Evolutionary conservation across 306 rosid species (phyloP).

Genomic region (Cucumis hystrix): DNA sequence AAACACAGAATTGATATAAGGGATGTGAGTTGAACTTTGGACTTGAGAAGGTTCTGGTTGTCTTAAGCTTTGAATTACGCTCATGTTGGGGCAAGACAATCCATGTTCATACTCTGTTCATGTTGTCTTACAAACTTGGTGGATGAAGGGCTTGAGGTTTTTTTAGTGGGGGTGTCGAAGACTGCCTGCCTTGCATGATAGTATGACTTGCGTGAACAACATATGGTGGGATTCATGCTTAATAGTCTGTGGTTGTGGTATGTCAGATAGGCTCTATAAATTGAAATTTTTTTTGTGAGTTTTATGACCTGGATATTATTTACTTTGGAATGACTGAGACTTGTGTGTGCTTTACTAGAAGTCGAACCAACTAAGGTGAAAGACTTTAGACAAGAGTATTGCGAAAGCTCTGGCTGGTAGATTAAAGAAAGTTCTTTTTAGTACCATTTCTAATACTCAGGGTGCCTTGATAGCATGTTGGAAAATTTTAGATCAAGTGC

Average conservation of each 20-base stretch:
- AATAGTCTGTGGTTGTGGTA: neutral
- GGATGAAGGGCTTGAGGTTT: neutral
- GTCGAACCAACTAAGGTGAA: no score
- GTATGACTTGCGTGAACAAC: neutral
- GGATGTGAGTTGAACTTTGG: no score
- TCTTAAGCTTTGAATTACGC: neutral
- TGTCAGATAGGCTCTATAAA: neutral
- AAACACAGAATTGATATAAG: no score
- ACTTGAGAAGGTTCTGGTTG: neutral
- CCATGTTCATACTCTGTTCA: neutral
- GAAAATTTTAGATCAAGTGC: neutral
- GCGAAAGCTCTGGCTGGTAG: neutral
- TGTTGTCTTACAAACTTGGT: neutral
- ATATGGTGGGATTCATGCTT: neutral
- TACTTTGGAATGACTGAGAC: neutral
- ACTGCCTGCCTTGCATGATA: neutral
- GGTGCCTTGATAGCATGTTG: neutral
- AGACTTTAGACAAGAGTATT: neutral
- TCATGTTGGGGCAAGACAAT: neutral
- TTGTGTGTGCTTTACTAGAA: no score
- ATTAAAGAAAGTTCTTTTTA: neutral
- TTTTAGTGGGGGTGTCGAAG: neutral
- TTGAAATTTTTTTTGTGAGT: neutral
- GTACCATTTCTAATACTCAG: neutral
- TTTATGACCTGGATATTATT: neutral